These are phyloP conservation scores for Hirsutella minnesotensis DNA, from an alignment of 2,329 filamentous ascomycete species.

Conservation along the genomic window DNA sequence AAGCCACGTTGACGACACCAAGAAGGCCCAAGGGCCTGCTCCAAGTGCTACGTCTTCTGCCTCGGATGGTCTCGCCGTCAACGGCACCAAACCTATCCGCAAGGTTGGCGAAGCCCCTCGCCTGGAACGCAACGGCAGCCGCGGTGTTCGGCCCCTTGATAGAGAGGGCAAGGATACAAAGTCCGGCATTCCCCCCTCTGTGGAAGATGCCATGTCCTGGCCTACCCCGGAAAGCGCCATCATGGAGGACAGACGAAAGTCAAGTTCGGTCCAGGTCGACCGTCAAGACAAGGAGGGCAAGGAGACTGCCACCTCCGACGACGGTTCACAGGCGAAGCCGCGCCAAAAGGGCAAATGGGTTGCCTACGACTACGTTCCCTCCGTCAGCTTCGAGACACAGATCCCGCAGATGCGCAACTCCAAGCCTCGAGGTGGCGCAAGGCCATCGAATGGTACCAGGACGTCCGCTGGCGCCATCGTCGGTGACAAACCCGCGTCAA, in stretches of 20 bases:
- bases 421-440: conserved; percentile 37
- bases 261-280: conserved; percentile 33
- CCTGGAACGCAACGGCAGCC: conserved; percentile 29
- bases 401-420: conserved; percentile 43
- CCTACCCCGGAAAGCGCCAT: conserved; percentile 73
- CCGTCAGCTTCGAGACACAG: conserved; percentile 77
- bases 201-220: conserved; percentile 72
- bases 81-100: conserved; percentile 28
- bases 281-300: conserved; percentile 53
- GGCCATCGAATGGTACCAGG: conserved; percentile 27
- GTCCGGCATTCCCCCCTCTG: conserved; percentile 41
- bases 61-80: conserved; percentile 16
- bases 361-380: conserved; percentile 69
- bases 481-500: conserved; percentile 24
- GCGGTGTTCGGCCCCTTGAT: conserved; percentile 33
- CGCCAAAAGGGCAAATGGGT: conserved; percentile 79
- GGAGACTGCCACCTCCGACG: conserved; percentile 36
- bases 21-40: conserved; percentile 17
- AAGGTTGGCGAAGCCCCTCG: conserved; percentile 29
- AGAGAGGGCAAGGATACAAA: conserved; percentile 25
- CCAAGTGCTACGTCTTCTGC: conserved; percentile 11
- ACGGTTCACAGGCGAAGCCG: conserved; percentile 28
- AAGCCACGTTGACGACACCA: conserved; percentile 28
- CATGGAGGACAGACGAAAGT: conserved; percentile 63
- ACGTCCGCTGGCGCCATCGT: conserved; percentile 21